These are phyloP conservation scores for Scenedesmus sp. DNA, from an alignment of 163 green algal species.

Conservation along the genomic window DNA sequence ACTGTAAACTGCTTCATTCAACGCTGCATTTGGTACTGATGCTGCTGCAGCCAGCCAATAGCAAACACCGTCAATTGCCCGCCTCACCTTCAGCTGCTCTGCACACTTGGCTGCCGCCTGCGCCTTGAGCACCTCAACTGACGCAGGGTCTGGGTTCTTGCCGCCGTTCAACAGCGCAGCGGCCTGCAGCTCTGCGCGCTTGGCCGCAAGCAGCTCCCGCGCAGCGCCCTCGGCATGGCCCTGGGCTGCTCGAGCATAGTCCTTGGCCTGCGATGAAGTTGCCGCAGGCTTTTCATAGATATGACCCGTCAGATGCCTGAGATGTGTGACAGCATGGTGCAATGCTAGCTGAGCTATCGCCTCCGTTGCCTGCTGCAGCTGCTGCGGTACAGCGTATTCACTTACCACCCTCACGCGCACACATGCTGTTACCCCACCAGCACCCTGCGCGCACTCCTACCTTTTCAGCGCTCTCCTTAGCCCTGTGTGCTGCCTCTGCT, in stretches of 20 bases:
- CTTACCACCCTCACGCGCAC: not conserved
- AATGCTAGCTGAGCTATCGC: not conserved
- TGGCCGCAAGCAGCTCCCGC: slow-evolving; percentile 73
- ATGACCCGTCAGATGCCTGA: not conserved
- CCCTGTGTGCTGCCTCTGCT: slow-evolving; percentile 55
- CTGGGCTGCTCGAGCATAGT: slow-evolving; percentile 61
- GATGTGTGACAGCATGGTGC: not conserved
- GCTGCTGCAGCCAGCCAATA: not conserved
- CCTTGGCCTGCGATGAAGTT: slow-evolving; percentile 26
- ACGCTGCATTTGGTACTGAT: not conserved
- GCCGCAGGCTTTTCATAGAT: not conserved
- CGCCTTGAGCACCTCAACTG: slow-evolving; percentile 70
- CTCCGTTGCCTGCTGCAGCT: not conserved
- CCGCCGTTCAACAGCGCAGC: slow-evolving; percentile 64
- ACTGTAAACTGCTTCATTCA: no score
- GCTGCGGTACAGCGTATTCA: not conserved
- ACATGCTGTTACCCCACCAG: no score
- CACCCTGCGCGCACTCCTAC: not conserved
- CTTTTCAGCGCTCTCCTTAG: slow-evolving; percentile 40
- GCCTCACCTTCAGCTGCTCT: slow-evolving; percentile 69
- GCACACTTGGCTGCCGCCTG: slow-evolving; percentile 76
- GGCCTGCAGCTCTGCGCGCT: slow-evolving; percentile 78
- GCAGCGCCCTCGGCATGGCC: slow-evolving; percentile 67
- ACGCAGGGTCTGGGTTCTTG: slow-evolving; percentile 69
- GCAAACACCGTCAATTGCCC: not conserved